Percentiles rank a stretch among this genome's conserved stretches.
phyloP scores from a whole-genome alignment of 1,139 yeast species.

The Sugiyamaella grinbergsii region DNA sequence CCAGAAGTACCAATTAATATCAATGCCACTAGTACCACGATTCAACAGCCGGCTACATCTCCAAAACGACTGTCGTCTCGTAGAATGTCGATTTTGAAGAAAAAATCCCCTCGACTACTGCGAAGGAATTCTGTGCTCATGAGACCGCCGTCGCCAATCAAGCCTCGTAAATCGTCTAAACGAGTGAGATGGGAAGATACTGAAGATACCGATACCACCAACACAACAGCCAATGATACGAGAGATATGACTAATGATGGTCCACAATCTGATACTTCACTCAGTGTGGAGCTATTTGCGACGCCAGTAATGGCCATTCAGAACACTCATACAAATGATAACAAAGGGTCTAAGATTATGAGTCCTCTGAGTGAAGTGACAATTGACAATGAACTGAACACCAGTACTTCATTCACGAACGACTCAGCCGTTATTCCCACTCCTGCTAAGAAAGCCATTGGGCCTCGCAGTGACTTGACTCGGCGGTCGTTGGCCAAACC shows the following conservation, averaged over 20 bases:
- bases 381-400: conserved; percentile 12
- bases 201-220: conserved; percentile 5
- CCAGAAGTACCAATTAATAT: neutral
- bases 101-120: conserved; percentile 25
- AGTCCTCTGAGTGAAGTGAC: conserved; percentile 20
- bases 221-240: neutral
- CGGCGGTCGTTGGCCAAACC: conserved; percentile 24
- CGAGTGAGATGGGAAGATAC: conserved; percentile 38
- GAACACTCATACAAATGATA: neutral
- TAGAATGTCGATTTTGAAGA: conserved; percentile 19
- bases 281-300: conserved; percentile 10
- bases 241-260: neutral
- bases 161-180: conserved; percentile 31
- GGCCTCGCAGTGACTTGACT: conserved; percentile 33
- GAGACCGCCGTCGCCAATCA: conserved; percentile 28
- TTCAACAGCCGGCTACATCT: neutral
- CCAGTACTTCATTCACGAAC: conserved; percentile 6
- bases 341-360: conserved; percentile 1
- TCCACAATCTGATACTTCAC: neutral
- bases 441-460: conserved; percentile 23
- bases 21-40: neutral
- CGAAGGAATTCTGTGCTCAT: conserved; percentile 26
- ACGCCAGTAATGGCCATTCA: conserved; percentile 3
- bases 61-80: conserved; percentile 15
- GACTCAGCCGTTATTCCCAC: conserved; percentile 5